Percentiles rank a stretch among this genome's conserved stretches.
phyloP scores from a whole-genome alignment of 441 rosid genomes.

The Euphorbia celastroides region DNA sequence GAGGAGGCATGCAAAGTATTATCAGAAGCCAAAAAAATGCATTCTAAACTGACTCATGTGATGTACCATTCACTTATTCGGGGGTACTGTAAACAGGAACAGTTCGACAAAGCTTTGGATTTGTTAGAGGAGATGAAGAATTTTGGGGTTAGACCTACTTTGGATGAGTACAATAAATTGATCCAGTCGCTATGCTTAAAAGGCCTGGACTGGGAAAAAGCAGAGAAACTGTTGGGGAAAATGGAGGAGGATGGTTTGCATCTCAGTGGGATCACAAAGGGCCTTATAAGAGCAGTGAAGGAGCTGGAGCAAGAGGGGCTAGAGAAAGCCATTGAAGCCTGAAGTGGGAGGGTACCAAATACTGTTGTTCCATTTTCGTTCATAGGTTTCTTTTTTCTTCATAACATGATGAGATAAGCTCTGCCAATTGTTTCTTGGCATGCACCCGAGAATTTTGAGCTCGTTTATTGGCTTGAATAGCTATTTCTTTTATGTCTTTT shows the following conservation, averaged over 20 bases:
- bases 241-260: constrained; percentile 66
- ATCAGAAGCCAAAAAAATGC: constrained; percentile 65
- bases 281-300: constrained; percentile 67
- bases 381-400: background rate
- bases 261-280: constrained; percentile 62
- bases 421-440: constrained; percentile 4
- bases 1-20: constrained; percentile 54
- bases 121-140: constrained; percentile 66
- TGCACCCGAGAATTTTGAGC: background rate
- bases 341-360: background rate
- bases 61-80: constrained; percentile 79
- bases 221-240: constrained; percentile 60
- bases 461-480: background rate
- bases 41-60: constrained; percentile 55
- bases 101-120: constrained; percentile 57
- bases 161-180: constrained; percentile 72
- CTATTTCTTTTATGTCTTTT: background rate
- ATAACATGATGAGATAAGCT: constrained; percentile 9
- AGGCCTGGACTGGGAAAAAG: constrained; percentile 66
- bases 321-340: constrained; percentile 18
- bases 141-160: constrained; percentile 51
- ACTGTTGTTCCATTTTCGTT: constrained; percentile 15
- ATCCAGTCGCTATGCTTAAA: constrained; percentile 75
- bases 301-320: constrained; percentile 56
- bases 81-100: constrained; percentile 74